Evolutionary conservation across 129 eudicot species (phyloP).

Genomic region (Pseudognaphalium luteoalbum): DNA sequence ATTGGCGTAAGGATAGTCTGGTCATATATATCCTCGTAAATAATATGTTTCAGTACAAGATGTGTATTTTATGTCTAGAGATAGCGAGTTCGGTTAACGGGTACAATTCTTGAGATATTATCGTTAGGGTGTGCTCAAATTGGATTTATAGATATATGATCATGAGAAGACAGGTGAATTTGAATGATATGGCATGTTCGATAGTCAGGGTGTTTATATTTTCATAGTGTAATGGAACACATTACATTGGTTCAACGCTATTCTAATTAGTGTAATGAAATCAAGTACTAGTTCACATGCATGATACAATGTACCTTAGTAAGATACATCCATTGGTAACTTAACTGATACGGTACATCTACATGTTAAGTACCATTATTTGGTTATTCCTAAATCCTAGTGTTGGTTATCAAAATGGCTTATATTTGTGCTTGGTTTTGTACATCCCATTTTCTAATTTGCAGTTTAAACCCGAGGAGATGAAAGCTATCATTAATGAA

Average conservation of each 20-base stretch:
- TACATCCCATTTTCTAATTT: not conserved
- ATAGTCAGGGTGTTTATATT: no score
- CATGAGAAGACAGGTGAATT: no score
- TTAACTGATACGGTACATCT: not conserved
- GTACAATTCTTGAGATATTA: not conserved
- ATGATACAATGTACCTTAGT: no score
- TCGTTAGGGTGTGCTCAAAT: no score
- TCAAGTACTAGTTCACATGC: no score
- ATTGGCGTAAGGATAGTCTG: not conserved
- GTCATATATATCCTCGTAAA: not conserved
- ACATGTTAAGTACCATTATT: conserved; percentile 3
- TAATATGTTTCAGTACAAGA: no score
- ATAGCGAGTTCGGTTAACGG: not conserved
- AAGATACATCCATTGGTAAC: no score
- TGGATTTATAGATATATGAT: no score
- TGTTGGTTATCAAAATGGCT: not conserved
- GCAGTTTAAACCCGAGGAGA: conserved; percentile 57
- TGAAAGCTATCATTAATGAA: conserved; percentile 49
- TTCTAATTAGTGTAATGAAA: no score
- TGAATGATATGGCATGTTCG: no score
- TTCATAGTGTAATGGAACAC: no score
- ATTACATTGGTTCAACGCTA: no score
- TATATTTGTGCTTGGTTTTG: not conserved
- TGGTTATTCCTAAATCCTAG: not conserved
- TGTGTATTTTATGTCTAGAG: not conserved